Evolutionary conservation across 2,329 filamentous ascomycete genomes (phyloP).

Genomic region (Alternaria brassicae): DNA sequence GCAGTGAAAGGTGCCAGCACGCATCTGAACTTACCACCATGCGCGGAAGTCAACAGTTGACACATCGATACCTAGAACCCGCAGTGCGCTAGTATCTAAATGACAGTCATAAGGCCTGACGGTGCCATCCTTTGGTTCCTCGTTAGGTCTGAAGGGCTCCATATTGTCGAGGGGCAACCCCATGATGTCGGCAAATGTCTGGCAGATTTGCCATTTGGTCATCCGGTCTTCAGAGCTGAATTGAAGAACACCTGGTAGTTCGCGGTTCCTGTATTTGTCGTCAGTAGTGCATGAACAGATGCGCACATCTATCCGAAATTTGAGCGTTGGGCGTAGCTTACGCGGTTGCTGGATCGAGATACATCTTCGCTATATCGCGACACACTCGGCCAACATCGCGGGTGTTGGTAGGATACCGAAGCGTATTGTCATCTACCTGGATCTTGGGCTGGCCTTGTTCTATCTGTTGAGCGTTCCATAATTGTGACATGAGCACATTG

Average conservation of each 20-base stretch:
- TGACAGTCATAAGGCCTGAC: conserved; percentile 89
- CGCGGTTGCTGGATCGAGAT: conserved; percentile 52
- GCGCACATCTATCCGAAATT: neutral
- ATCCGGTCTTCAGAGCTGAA: conserved; percentile 86
- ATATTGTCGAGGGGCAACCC: conserved; percentile 74
- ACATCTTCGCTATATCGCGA: conserved; percentile 74
- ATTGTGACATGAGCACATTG: conserved; percentile 77
- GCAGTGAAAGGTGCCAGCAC: neutral
- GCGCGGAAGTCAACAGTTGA: conserved; percentile 75
- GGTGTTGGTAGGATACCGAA: conserved; percentile 87
- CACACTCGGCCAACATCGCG: conserved; percentile 84
- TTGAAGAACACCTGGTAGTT: conserved; percentile 75
- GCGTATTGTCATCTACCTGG: conserved; percentile 85
- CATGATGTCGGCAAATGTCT: conserved; percentile 79
- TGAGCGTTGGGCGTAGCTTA: conserved; percentile 3
- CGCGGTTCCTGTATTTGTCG: conserved; percentile 35
- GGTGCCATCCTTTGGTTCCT: conserved; percentile 73
- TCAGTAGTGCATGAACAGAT: neutral
- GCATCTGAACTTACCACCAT: conserved; percentile 70
- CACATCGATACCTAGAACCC: conserved; percentile 76
- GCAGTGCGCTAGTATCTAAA: conserved; percentile 76
- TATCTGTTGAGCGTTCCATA: conserved; percentile 75
- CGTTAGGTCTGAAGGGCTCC: conserved; percentile 63
- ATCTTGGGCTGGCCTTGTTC: conserved; percentile 56
- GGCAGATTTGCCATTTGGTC: conserved; percentile 90